A percentile compares a stretch with the other conserved stretches of the same genome.
These are phyloP conservation scores for Asterella californica DNA, from an alignment of 225 moss, liverwort and hornwort species.

Conservation along the genomic window DNA sequence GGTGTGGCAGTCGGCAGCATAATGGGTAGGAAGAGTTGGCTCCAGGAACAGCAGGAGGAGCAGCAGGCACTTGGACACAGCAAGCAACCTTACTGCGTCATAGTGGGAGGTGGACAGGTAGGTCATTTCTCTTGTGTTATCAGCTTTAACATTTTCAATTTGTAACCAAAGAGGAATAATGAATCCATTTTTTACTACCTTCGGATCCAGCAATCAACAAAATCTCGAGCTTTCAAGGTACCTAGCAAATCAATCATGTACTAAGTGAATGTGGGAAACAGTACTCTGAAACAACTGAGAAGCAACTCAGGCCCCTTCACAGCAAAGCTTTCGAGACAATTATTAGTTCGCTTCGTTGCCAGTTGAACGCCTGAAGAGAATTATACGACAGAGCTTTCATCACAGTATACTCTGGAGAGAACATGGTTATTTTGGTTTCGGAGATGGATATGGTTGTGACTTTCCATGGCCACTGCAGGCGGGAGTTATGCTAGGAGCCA, in stretches of 20 bases:
- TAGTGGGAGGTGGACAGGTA: conserved; percentile 20
- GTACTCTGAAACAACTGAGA: too few species aligned
- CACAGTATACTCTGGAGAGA: not conserved
- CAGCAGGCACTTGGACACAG: not conserved
- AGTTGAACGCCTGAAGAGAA: too few species aligned
- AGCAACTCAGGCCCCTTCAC: too few species aligned
- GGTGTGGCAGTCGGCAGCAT: not conserved
- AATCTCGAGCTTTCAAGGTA: not conserved
- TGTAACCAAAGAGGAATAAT: not conserved
- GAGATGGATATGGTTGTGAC: not conserved
- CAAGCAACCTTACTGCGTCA: conserved; percentile 18
- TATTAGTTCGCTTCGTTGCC: too few species aligned
- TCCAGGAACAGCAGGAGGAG: not conserved
- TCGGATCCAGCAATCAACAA: not conserved
- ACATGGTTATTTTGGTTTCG: not conserved
- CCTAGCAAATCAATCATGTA: not conserved
- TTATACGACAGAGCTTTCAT: not conserved
- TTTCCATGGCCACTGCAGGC: conserved; percentile 3
- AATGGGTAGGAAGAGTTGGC: conserved; percentile 3
- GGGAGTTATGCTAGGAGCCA: conserved; percentile 10
- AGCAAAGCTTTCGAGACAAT: not conserved
- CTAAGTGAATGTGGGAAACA: not conserved
- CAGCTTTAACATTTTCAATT: not conserved
- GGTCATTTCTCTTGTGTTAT: not conserved
- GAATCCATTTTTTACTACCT: not conserved